phyloP scores from a whole-genome alignment of 352 stramenopile species.

The Aphanomyces cochlioides region DNA sequence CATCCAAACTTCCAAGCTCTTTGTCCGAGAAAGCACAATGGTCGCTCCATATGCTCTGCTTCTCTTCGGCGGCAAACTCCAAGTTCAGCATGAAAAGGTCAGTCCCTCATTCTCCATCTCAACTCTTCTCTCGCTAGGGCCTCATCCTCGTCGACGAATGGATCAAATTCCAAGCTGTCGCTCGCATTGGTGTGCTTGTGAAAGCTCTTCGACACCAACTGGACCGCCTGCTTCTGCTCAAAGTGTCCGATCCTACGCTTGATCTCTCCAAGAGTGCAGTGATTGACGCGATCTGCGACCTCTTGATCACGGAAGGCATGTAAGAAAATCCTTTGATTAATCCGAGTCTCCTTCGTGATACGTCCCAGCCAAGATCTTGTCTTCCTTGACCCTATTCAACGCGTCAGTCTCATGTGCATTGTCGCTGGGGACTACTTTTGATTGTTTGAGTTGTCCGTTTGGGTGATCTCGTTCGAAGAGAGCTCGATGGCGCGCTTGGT shows the following conservation, averaged over 20 bases:
- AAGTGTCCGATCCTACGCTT: constrained; percentile 90
- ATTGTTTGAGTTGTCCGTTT: constrained; percentile 36
- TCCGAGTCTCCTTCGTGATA: constrained; percentile 66
- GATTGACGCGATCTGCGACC: constrained; percentile 30
- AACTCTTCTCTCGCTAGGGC: constrained; percentile 42
- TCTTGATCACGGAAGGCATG: constrained; percentile 29
- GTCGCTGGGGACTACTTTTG: constrained; percentile 34
- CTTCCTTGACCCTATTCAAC: constrained; percentile 54
- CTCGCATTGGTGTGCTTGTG: constrained; percentile 94
- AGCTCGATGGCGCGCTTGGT: constrained; percentile 29
- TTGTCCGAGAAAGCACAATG: constrained; percentile 96
- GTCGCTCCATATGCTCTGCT: constrained; percentile 96
- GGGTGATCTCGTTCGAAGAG: background rate
- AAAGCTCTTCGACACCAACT: constrained; percentile 93
- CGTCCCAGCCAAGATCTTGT: constrained; percentile 58
- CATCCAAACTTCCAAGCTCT: constrained; percentile 97
- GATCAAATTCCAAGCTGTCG: constrained; percentile 92
- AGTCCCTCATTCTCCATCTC: constrained; percentile 40
- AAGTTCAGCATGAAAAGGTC: constrained; percentile 88
- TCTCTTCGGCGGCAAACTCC: constrained; percentile 95
- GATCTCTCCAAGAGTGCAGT: constrained; percentile 75
- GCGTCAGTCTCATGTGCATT: too few relatives aligned
- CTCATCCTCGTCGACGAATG: constrained; percentile 83
- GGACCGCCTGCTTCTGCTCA: constrained; percentile 89
- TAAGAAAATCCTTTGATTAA: constrained; percentile 32